A percentile compares a stretch with the other conserved stretches of the same genome.
phyloP scores from a whole-genome alignment of 2,329 filamentous ascomycete species.

The Nemania sp. region DNA sequence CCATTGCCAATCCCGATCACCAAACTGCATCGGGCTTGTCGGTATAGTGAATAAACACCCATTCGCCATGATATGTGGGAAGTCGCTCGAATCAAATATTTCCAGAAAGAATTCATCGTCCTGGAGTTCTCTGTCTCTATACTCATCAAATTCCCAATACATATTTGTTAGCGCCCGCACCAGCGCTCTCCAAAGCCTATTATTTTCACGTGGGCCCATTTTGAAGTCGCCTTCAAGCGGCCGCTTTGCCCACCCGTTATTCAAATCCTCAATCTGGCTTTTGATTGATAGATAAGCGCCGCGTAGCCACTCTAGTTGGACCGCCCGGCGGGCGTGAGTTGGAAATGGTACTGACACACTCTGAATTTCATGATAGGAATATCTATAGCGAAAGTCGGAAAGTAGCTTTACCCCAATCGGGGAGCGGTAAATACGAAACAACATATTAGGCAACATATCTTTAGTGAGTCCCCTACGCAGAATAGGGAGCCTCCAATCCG shows the following conservation, averaged over 20 bases:
- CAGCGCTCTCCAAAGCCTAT: not conserved
- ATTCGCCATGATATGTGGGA: not conserved
- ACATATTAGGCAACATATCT: not conserved
- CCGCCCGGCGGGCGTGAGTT: not conserved
- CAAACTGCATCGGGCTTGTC: not conserved
- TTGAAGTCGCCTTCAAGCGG: too few relatives aligned
- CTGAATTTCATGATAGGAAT: not conserved
- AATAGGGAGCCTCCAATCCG: not conserved
- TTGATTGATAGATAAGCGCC: not conserved
- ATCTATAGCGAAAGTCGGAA: not conserved
- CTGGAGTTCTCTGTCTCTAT: too few relatives aligned
- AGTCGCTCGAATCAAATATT: not conserved
- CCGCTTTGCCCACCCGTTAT: not conserved
- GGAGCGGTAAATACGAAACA: not conserved
- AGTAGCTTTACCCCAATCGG: too few relatives aligned
- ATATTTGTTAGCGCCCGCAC: not conserved
- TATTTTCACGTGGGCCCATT: too few relatives aligned
- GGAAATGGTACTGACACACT: not conserved
- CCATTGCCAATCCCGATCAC: too few relatives aligned
- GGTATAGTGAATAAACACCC: not conserved
- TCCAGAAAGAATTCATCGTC: not conserved
- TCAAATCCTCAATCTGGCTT: not conserved
- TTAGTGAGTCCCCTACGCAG: not conserved
- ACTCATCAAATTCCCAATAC: too few relatives aligned
- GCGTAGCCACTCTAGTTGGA: not conserved